These are phyloP conservation scores for Aciculosporium take DNA, from an alignment of 2,329 filamentous ascomycete species.

Conservation along the genomic window DNA sequence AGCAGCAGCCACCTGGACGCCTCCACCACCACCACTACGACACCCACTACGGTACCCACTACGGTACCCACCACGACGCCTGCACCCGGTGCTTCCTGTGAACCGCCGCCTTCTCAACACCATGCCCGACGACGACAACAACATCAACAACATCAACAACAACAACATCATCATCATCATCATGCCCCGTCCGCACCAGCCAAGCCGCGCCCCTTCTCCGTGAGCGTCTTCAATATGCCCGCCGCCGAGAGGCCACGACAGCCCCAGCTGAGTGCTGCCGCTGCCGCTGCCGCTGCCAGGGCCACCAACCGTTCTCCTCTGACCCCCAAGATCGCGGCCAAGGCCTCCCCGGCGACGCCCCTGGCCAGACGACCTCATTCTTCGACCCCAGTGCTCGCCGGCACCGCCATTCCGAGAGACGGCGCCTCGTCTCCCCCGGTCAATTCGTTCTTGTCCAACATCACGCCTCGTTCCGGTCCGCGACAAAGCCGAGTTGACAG, in stretches of 20 bases:
- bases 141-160: neutral
- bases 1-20: neutral
- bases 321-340: slow-evolving; percentile 41
- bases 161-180: slow-evolving; percentile 1
- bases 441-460: slow-evolving; percentile 45
- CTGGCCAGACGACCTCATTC: slow-evolving; percentile 21
- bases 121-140: too few relatives aligned
- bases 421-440: slow-evolving; percentile 37
- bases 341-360: slow-evolving; percentile 25
- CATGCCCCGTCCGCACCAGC: slow-evolving; percentile 1
- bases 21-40: too few relatives aligned
- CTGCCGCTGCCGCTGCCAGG: slow-evolving; percentile 41
- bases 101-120: slow-evolving; percentile 1
- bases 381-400: slow-evolving; percentile 9
- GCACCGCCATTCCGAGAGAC: slow-evolving; percentile 22
- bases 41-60: too few relatives aligned
- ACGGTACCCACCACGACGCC: neutral
- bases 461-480: slow-evolving; percentile 66
- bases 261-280: slow-evolving; percentile 52
- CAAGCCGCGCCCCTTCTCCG: slow-evolving; percentile 3
- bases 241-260: slow-evolving; percentile 47
- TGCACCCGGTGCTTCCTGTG: neutral
- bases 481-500: slow-evolving; percentile 61
- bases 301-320: slow-evolving; percentile 32
- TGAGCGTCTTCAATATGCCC: slow-evolving; percentile 22